Conservation (phyloP, 2,329 filamentous ascomycete species). For the Colletotrichum tofieldiae region DNA sequence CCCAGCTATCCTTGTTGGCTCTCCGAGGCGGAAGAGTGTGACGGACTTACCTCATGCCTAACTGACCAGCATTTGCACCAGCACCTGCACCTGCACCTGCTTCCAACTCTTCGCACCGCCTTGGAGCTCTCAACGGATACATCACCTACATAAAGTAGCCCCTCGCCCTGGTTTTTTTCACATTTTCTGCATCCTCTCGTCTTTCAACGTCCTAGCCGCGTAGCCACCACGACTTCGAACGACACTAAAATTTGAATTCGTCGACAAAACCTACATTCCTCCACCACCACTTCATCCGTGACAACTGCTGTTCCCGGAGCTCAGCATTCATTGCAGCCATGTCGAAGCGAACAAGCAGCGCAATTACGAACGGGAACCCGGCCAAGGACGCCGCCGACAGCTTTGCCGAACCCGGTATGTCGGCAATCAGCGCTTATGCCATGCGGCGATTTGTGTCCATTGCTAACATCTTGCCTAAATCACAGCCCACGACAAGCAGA, state of each 20-base stretch:
- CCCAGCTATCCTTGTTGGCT: constrained; percentile 38
- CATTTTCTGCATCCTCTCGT: background rate
- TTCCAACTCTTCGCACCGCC: constrained; percentile 6
- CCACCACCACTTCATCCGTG: background rate
- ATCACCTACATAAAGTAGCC: constrained; percentile 27
- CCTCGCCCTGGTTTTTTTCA: constrained; percentile 21
- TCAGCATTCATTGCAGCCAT: constrained; percentile 57
- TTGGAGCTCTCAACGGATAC: constrained; percentile 16
- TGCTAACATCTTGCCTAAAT: constrained; percentile 28
- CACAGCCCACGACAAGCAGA: constrained; percentile 81
- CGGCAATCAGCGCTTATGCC: constrained; percentile 27
- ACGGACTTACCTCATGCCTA: constrained; percentile 29
- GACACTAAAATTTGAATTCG: background rate
- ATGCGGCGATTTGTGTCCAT: background rate
- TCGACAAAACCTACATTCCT: background rate
- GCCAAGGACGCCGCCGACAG: constrained; percentile 50
- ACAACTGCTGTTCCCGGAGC: background rate
- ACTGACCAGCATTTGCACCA: constrained; percentile 12
- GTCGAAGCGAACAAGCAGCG: constrained; percentile 74
- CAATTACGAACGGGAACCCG: constrained; percentile 63
- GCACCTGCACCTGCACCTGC: constrained; percentile 9
- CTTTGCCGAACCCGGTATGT: constrained; percentile 54
- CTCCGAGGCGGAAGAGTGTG: constrained; percentile 28
- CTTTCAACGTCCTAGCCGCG: background rate
- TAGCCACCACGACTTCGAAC: background rate